Evolutionary conservation across 306 rosid species (phyloP).

Genomic region (Mimosa pudica): DNA sequence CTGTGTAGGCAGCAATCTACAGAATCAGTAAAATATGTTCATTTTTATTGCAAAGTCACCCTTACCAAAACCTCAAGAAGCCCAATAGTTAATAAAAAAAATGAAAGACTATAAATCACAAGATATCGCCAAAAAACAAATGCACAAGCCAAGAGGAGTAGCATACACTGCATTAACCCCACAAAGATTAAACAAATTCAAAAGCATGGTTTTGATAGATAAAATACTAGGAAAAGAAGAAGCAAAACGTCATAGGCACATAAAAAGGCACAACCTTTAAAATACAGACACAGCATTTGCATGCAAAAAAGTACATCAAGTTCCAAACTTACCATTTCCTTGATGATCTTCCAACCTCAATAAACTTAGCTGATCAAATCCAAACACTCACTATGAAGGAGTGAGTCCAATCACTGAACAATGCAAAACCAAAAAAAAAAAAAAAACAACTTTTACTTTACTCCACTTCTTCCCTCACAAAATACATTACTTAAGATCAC

Average conservation of each 20-base stretch:
- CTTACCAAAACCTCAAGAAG: background rate
- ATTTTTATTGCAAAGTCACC: background rate
- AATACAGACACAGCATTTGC: constrained; percentile 22
- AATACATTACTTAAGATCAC: constrained; percentile 13
- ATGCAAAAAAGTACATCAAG: constrained; percentile 37
- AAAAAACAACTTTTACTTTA: background rate
- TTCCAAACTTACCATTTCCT: constrained; percentile 51
- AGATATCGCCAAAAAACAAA: background rate
- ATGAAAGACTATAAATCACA: background rate
- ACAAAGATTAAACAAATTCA: background rate
- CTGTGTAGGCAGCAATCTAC: background rate
- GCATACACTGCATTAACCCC: background rate
- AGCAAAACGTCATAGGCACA: background rate
- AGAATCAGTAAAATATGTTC: background rate
- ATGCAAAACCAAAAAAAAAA: constrained; percentile 6
- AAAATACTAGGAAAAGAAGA: background rate
- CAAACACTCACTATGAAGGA: background rate
- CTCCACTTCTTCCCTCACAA: constrained; percentile 23
- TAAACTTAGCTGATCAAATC: constrained; percentile 19
- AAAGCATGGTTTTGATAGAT: background rate
- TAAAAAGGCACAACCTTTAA: background rate
- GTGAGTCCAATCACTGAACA: constrained; percentile 26
- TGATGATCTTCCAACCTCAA: constrained; percentile 9
- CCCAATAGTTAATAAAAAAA: background rate
- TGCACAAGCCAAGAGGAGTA: background rate